phyloP scores from a whole-genome alignment of 1,284 basidiomycete genomes.

The Ganoderma lucidum region DNA sequence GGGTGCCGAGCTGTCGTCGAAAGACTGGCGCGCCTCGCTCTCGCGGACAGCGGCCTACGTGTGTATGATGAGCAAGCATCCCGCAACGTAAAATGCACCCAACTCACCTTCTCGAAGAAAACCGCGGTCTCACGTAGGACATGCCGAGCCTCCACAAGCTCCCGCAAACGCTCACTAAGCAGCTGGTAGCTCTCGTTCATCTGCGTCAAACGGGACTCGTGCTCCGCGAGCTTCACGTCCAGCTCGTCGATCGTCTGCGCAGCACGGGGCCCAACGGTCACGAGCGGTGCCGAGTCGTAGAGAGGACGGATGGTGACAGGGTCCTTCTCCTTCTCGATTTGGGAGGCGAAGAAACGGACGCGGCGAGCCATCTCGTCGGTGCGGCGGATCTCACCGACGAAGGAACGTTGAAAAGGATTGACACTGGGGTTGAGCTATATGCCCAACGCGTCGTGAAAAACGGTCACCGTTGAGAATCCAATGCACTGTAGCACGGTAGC shows the following conservation, averaged over 20 bases:
- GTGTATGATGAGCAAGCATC: neutral
- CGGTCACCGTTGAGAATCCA: slow-evolving; percentile 11
- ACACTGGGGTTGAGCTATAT: slow-evolving; percentile 91
- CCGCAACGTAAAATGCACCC: neutral
- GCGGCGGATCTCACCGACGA: slow-evolving; percentile 94
- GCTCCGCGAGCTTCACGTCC: slow-evolving; percentile 87
- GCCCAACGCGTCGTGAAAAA: neutral
- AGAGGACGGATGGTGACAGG: slow-evolving; percentile 84
- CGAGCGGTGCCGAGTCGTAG: slow-evolving; percentile 82
- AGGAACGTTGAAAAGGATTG: slow-evolving; percentile 98
- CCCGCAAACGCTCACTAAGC: slow-evolving; percentile 86
- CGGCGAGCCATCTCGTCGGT: slow-evolving; percentile 97
- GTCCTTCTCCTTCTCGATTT: slow-evolving; percentile 89
- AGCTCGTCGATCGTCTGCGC: slow-evolving; percentile 96
- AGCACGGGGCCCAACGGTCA: slow-evolving; percentile 88
- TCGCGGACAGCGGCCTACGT: slow-evolving; percentile 82
- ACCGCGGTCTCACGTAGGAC: slow-evolving; percentile 96
- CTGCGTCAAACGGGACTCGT: slow-evolving; percentile 86
- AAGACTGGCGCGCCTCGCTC: slow-evolving; percentile 85
- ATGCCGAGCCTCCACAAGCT: slow-evolving; percentile 92
- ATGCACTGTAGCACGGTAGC: slow-evolving; percentile 14
- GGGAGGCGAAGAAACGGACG: slow-evolving; percentile 88
- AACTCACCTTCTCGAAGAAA: slow-evolving; percentile 88
- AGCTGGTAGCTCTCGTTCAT: slow-evolving; percentile 97
- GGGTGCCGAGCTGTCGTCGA: slow-evolving; percentile 93